Evolutionary conservation across 805 yeast genomes (phyloP).

Genomic region (Blastobotrys muscicola): DNA sequence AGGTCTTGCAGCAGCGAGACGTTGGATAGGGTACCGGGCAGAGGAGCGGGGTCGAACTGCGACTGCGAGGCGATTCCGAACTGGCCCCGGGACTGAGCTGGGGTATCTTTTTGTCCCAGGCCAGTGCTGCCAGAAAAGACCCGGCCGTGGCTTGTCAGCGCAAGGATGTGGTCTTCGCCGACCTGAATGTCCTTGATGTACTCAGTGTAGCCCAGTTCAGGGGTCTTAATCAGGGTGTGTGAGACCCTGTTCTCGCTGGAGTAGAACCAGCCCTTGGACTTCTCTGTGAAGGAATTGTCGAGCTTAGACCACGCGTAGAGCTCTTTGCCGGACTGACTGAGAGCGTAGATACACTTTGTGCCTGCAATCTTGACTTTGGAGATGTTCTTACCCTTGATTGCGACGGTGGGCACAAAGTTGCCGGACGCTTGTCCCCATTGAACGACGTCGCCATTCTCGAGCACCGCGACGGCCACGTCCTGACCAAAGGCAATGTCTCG

Average conservation of each 20-base stretch:
- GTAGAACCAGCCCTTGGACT: not conserved
- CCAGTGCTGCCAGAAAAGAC: conserved; percentile 60
- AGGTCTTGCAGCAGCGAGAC: conserved; percentile 46
- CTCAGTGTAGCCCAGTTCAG: conserved; percentile 35
- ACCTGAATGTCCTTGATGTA: conserved; percentile 41
- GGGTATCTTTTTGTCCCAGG: conserved; percentile 7
- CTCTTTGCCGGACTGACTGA: conserved; percentile 34
- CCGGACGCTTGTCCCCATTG: conserved; percentile 49
- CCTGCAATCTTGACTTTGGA: conserved; percentile 41
- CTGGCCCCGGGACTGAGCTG: conserved; percentile 49
- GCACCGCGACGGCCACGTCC: conserved; percentile 43
- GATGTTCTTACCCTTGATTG: conserved; percentile 42
- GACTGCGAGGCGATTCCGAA: conserved; percentile 70
- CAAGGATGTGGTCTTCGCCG: conserved; percentile 64
- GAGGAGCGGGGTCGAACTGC: conserved; percentile 51
- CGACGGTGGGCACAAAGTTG: conserved; percentile 22
- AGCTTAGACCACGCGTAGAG: conserved; percentile 18
- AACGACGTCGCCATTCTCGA: conserved; percentile 59
- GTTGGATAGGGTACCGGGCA: conserved; percentile 40
- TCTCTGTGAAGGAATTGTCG: not conserved
- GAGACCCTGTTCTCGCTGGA: not conserved
- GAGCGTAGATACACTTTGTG: conserved; percentile 35
- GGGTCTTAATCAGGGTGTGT: not conserved
- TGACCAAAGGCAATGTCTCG: conserved; percentile 47
- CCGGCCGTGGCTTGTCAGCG: conserved; percentile 49